Percentiles rank a stretch among this genome's conserved stretches.
Evolutionary conservation across 306 rosid genomes (phyloP).

Genomic region (Malus sylvestris): DNA sequence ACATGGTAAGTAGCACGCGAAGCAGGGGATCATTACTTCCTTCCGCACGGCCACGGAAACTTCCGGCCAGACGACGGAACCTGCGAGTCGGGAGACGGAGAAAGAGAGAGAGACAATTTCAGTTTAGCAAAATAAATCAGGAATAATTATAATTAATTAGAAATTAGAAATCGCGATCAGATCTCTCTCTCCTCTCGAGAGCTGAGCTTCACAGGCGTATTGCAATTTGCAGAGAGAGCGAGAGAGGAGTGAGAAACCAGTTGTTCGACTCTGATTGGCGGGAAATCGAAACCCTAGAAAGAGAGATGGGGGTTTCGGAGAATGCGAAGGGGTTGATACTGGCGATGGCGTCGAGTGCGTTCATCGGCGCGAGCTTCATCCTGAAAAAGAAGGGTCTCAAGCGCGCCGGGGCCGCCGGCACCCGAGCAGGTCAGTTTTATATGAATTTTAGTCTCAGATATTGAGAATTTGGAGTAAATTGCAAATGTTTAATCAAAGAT

Average conservation of each 20-base stretch:
- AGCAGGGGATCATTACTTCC: neutral
- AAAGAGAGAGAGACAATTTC: neutral
- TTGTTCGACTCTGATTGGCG: neutral
- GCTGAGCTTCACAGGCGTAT: neutral
- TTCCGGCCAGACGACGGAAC: conserved; percentile 28
- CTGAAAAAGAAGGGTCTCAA: conserved; percentile 95
- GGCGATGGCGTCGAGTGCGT: conserved; percentile 74
- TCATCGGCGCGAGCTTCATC: conserved; percentile 85
- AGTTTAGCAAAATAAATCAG: neutral
- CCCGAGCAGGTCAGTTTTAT: conserved; percentile 58
- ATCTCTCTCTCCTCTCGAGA: neutral
- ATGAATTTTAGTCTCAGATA: neutral
- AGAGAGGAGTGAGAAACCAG: neutral
- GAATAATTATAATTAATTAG: neutral
- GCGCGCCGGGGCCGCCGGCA: conserved; percentile 65
- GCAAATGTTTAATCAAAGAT: neutral
- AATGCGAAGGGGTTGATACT: conserved; percentile 63
- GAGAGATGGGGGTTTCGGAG: conserved; percentile 55
- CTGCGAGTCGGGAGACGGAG: neutral
- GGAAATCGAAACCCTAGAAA: neutral
- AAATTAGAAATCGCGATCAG: neutral
- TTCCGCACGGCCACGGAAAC: conserved; percentile 12
- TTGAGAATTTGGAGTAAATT: neutral
- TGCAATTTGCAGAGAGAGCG: neutral
- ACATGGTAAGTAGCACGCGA: neutral